Percentiles rank a stretch among this genome's conserved stretches.
phyloP scores from a whole-genome alignment of 2,329 filamentous ascomycete species.

The Magnaporthiopsis incrustans region DNA sequence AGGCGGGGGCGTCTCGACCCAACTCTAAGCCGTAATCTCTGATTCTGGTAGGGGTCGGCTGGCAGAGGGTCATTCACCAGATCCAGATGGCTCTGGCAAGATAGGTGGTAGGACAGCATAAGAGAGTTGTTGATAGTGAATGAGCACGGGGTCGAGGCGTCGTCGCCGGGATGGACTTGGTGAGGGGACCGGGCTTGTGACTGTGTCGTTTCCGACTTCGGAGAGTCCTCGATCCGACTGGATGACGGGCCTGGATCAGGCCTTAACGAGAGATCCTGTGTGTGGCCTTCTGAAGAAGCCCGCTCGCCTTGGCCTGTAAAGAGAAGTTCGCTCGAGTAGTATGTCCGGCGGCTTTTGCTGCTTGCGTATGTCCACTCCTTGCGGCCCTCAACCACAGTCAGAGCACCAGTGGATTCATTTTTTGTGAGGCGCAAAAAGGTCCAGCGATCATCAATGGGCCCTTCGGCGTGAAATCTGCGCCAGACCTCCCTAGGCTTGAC shows the following conservation, averaged over 20 bases:
- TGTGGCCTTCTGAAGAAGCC: neutral
- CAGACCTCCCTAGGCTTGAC: constrained; percentile 45
- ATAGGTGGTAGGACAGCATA: constrained; percentile 45
- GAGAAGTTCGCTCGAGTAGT: constrained; percentile 51
- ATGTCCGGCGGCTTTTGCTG: constrained; percentile 54
- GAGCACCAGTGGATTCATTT: constrained; percentile 48
- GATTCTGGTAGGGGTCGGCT: constrained; percentile 20
- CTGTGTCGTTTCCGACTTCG: neutral
- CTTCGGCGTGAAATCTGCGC: constrained; percentile 60
- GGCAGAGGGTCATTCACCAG: constrained; percentile 42
- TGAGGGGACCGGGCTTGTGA: constrained; percentile 27
- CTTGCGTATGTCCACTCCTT: constrained; percentile 51
- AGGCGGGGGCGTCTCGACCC: constrained; percentile 30
- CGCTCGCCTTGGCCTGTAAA: constrained; percentile 23
- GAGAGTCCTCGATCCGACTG: neutral
- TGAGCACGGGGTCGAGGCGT: constrained; percentile 28
- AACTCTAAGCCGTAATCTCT: constrained; percentile 39
- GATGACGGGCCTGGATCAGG: neutral
- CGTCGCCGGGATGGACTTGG: constrained; percentile 40
- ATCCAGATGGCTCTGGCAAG: constrained; percentile 49
- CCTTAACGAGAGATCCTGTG: neutral
- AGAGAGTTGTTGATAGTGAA: constrained; percentile 47
- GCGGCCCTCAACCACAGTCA: constrained; percentile 59
- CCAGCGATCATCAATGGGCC: constrained; percentile 68
- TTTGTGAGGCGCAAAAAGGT: constrained; percentile 54